Conservation (phyloP, 2,329 filamentous ascomycete genomes). For the Sphaerulina populicola region DNA sequence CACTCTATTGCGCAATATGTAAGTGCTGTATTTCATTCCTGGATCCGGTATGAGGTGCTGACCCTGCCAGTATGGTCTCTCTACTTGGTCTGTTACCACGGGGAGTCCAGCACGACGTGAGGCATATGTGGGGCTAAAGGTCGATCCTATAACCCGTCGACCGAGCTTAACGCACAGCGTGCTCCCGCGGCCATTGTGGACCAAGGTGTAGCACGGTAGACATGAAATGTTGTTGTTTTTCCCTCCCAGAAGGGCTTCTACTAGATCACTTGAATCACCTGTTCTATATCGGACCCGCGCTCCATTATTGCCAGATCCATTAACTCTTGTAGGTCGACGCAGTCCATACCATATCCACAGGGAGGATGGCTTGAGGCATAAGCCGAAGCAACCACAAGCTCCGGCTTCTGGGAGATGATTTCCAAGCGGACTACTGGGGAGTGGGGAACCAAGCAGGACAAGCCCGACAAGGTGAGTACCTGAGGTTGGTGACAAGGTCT, state of each 20-base stretch:
- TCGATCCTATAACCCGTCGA: conserved; percentile 35
- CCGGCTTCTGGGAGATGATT: conserved; percentile 4
- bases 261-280: background rate
- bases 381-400: background rate
- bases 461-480: too few species aligned
- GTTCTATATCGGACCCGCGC: too few species aligned
- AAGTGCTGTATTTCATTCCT: conserved; percentile 12
- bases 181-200: conserved; percentile 57
- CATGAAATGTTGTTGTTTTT: background rate
- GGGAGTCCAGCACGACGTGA: conserved; percentile 64
- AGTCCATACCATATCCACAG: conserved; percentile 18
- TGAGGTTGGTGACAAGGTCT: too few species aligned
- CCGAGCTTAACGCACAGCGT: conserved; percentile 32
- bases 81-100: conserved; percentile 70
- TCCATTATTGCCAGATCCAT: too few species aligned
- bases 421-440: background rate
- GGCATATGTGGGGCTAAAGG: conserved; percentile 69
- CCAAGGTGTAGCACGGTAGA: conserved; percentile 24
- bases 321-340: background rate
- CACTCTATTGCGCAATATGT: conserved; percentile 79
- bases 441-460: too few species aligned
- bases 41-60: background rate
- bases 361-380: conserved; percentile 2
- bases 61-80: conserved; percentile 58
- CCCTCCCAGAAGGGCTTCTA: background rate